Evolutionary conservation across 768 basidiomycete genomes (phyloP).

Genomic region (Myochromella boudieri): DNA sequence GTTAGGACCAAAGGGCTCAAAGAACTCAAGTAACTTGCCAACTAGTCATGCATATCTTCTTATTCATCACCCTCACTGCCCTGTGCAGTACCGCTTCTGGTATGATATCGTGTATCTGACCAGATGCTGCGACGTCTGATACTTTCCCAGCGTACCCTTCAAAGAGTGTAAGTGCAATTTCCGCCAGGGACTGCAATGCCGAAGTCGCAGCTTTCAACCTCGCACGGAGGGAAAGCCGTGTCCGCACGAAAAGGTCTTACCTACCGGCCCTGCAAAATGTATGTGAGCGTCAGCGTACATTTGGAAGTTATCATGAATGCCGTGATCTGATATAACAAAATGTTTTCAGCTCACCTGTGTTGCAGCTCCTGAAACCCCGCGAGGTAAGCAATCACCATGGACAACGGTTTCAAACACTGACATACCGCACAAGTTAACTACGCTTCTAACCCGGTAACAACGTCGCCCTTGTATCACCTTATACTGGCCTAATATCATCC

Average conservation of each 20-base stretch:
- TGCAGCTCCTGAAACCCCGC: conserved; percentile 20
- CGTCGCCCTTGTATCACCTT: neutral
- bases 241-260: conserved; percentile 13
- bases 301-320: conserved; percentile 1
- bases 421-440: conserved; percentile 16
- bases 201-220: conserved; percentile 18
- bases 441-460: conserved; percentile 18
- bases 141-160: conserved; percentile 7
- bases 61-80: conserved; percentile 14
- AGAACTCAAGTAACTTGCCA: neutral
- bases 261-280: conserved; percentile 17
- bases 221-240: conserved; percentile 18
- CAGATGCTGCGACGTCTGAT: neutral
- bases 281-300: too few species aligned
- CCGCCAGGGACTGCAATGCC: conserved; percentile 13
- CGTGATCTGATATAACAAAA: neutral
- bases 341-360: conserved; percentile 16
- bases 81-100: conserved; percentile 10
- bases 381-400: conserved; percentile 7
- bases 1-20: too few species aligned
- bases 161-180: neutral
- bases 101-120: neutral
- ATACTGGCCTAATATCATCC: too few species aligned
- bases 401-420: neutral
- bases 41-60: conserved; percentile 12